These are phyloP conservation scores for Rhizophora mangle DNA, from an alignment of 345 rosid genomes.

Conservation along the genomic window DNA sequence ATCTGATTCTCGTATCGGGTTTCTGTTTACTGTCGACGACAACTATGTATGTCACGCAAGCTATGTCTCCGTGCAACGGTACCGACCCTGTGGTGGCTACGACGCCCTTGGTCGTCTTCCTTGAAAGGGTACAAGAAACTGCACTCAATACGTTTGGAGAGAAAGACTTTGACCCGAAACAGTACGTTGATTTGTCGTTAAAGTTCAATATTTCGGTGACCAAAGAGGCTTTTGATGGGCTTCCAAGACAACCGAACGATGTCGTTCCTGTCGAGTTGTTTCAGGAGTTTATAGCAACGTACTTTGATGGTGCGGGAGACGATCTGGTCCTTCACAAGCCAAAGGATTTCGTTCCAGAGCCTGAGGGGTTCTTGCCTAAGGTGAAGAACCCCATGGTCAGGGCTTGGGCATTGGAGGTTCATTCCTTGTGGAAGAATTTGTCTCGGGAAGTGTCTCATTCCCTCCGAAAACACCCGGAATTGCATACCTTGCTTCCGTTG, in stretches of 20 bases:
- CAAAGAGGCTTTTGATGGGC: constrained; percentile 45
- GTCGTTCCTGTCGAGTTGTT: constrained; percentile 18
- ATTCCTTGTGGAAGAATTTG: constrained; percentile 73
- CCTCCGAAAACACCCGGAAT: constrained; percentile 46
- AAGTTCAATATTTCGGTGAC: constrained; percentile 42
- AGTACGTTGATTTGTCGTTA: constrained; percentile 64
- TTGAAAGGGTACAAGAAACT: constrained; percentile 59
- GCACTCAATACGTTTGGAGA: constrained; percentile 48
- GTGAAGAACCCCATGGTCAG: constrained; percentile 64
- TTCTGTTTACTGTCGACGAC: neutral
- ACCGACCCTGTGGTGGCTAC: constrained; percentile 23
- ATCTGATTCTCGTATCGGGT: neutral
- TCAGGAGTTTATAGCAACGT: constrained; percentile 18
- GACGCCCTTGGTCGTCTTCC: constrained; percentile 50
- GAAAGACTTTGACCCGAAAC: constrained; percentile 54
- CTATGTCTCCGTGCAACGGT: neutral
- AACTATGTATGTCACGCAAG: constrained; percentile 4
- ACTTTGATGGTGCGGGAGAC: constrained; percentile 52
- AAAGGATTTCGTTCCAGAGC: constrained; percentile 59
- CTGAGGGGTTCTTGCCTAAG: constrained; percentile 57
- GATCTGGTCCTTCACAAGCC: constrained; percentile 57
- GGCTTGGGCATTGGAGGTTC: constrained; percentile 81
- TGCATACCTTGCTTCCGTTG: constrained; percentile 75
- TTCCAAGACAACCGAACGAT: constrained; percentile 40
- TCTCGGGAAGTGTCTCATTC: constrained; percentile 53